Evolutionary conservation across 495 filamentous ascomycete genomes (phyloP).

Genomic region (Xylaria curta): DNA sequence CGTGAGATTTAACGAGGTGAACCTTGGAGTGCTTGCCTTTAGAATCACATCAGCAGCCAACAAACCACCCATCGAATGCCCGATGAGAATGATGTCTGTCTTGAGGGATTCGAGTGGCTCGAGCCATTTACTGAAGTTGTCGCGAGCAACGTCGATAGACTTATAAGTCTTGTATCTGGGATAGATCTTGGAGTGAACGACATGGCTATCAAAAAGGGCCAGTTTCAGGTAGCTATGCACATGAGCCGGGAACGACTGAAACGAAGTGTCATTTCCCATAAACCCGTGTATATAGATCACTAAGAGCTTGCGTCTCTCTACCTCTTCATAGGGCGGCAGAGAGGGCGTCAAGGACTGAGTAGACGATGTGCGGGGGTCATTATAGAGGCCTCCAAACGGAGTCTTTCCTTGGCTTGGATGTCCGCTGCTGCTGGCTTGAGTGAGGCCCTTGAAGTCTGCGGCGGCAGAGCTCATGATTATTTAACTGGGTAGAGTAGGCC

Average conservation of each 20-base stretch:
- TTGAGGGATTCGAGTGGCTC: constrained; percentile 73
- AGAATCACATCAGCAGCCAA: constrained; percentile 80
- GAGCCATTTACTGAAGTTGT: constrained; percentile 86
- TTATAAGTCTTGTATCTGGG: constrained; percentile 87
- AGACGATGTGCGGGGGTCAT: constrained; percentile 68
- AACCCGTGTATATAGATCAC: constrained; percentile 92
- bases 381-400: constrained; percentile 23
- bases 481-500: neutral
- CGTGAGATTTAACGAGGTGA: neutral
- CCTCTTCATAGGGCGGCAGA: constrained; percentile 44
- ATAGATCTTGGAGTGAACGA: constrained; percentile 89
- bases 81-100: constrained; percentile 83
- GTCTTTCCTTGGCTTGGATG: neutral
- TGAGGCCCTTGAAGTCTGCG: constrained; percentile 18
- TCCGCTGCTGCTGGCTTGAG: neutral
- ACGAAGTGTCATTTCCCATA: constrained; percentile 88
- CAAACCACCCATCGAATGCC: constrained; percentile 91
- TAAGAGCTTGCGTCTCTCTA: constrained; percentile 67
- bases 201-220: constrained; percentile 71
- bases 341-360: constrained; percentile 66
- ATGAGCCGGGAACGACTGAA: constrained; percentile 86
- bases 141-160: constrained; percentile 71
- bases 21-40: constrained; percentile 49
- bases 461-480: constrained; percentile 18
- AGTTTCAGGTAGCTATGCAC: constrained; percentile 79